Evolutionary conservation across 306 rosid species (phyloP).

Genomic region (Glycyrrhiza uralensis): DNA sequence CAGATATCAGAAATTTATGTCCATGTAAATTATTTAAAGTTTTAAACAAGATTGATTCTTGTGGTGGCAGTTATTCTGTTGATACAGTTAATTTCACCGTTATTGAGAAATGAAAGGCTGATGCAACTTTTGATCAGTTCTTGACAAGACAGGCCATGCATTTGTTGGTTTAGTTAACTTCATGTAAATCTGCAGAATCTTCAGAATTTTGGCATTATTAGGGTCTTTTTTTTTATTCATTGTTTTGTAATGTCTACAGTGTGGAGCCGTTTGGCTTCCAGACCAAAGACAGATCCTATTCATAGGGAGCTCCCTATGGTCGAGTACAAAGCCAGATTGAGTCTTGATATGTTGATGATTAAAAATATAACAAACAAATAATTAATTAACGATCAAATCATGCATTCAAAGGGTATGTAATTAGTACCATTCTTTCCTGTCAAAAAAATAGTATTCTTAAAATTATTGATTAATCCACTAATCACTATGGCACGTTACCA

Average conservation of each 20-base stretch:
- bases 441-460: too few species aligned
- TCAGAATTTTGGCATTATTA: conserved; percentile 34
- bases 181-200: conserved; percentile 43
- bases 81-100: conserved; percentile 49
- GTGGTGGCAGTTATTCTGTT: conserved; percentile 61
- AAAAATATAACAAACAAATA: too few species aligned
- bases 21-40: conserved; percentile 20
- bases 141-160: conserved; percentile 46
- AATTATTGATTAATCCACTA: too few species aligned
- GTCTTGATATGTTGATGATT: too few species aligned
- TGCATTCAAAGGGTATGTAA: too few species aligned
- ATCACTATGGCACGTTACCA: too few species aligned
- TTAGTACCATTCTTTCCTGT: too few species aligned
- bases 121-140: conserved; percentile 22
- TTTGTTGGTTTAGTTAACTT: conserved; percentile 29
- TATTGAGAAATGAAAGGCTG: conserved; percentile 38
- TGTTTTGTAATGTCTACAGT: background rate
- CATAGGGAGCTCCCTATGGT: background rate
- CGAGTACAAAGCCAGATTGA: background rate
- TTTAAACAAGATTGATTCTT: background rate
- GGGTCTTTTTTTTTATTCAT: background rate
- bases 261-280: background rate
- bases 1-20: conserved; percentile 28
- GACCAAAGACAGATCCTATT: background rate
- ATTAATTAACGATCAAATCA: too few species aligned